phyloP scores from a whole-genome alignment of 768 basidiomycete genomes.

The Coprinopsis strossmayeri region DNA sequence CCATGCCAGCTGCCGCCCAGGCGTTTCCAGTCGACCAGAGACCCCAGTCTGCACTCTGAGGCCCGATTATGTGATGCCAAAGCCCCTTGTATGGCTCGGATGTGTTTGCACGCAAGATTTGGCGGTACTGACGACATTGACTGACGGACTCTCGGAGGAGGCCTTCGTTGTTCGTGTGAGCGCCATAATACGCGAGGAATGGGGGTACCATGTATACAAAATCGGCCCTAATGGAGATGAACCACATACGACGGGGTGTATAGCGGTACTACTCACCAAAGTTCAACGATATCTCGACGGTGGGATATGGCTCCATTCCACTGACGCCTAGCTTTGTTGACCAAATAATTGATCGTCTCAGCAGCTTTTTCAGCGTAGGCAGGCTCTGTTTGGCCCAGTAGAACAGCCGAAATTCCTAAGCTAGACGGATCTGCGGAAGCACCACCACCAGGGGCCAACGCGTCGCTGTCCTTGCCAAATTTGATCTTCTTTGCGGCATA shows the following conservation, averaged over 20 bases:
- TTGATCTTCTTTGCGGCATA: conserved; percentile 34
- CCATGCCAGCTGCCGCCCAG: conserved; percentile 69
- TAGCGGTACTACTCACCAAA: conserved; percentile 28
- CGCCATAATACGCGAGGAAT: conserved; percentile 42
- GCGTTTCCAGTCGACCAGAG: conserved; percentile 55
- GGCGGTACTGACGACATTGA: conserved; percentile 32
- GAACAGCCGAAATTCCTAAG: conserved; percentile 37
- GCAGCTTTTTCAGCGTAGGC: conserved; percentile 25
- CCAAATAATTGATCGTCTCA: conserved; percentile 26
- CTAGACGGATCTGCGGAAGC: conserved; percentile 42
- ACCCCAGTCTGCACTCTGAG: conserved; percentile 29
- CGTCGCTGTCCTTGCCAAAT: conserved; percentile 26
- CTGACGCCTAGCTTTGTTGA: conserved; percentile 30
- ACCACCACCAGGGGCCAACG: conserved; percentile 30
- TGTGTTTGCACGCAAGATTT: conserved; percentile 23
- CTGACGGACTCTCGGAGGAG: conserved; percentile 30
- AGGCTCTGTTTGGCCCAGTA: conserved; percentile 26
- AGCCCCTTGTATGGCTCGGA: conserved; percentile 17
- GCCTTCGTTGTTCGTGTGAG: conserved; percentile 26
- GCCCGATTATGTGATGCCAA: conserved; percentile 40
- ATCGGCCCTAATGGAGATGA: conserved; percentile 33
- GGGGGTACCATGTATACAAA: conserved; percentile 48
- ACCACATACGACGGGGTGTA: not conserved
- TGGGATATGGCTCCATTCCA: conserved; percentile 43
- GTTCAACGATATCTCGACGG: conserved; percentile 27